phyloP scores from a whole-genome alignment of 208 protist species.

The Trypanosoma melophagium region DNA sequence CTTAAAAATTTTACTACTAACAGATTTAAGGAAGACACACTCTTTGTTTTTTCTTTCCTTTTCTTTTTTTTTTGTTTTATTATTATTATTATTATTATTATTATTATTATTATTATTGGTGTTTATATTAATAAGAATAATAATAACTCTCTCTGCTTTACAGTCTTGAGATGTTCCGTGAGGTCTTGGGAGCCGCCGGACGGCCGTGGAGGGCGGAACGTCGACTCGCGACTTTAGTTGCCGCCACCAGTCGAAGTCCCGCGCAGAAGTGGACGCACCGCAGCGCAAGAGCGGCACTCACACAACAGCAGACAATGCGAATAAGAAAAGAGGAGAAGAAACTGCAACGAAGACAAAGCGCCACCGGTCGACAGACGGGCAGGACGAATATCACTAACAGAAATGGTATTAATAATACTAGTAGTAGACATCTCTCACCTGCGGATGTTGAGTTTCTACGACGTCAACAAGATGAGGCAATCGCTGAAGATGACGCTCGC shows the following conservation, averaged over 20 bases:
- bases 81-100: too few species aligned
- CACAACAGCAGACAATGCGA: constrained; percentile 1
- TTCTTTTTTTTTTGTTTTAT: constrained; percentile 17
- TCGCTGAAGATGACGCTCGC: background rate
- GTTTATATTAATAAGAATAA: too few species aligned
- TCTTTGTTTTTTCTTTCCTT: background rate
- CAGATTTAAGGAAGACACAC: too few species aligned
- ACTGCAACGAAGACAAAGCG: too few species aligned
- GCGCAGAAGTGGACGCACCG: constrained; percentile 25
- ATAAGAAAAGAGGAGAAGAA: background rate
- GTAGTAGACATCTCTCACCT: background rate
- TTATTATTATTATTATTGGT: too few species aligned
- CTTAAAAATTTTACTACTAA: too few species aligned
- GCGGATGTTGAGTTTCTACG: constrained; percentile 17
- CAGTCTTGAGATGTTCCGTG: constrained; percentile 22
- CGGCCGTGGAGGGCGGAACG: constrained; percentile 25
- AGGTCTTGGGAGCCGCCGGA: background rate
- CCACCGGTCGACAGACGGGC: too few species aligned
- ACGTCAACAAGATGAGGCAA: constrained; percentile 7
- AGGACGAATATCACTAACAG: too few species aligned
- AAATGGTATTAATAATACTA: background rate
- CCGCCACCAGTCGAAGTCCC: constrained; percentile 16
- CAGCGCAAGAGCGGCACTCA: background rate
- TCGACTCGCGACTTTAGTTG: constrained; percentile 31
- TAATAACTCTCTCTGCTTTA: too few species aligned